A percentile compares a stretch with the other conserved stretches of the same genome.
phyloP scores from a whole-genome alignment of 208 protist species.

The Lotmaria passim region DNA sequence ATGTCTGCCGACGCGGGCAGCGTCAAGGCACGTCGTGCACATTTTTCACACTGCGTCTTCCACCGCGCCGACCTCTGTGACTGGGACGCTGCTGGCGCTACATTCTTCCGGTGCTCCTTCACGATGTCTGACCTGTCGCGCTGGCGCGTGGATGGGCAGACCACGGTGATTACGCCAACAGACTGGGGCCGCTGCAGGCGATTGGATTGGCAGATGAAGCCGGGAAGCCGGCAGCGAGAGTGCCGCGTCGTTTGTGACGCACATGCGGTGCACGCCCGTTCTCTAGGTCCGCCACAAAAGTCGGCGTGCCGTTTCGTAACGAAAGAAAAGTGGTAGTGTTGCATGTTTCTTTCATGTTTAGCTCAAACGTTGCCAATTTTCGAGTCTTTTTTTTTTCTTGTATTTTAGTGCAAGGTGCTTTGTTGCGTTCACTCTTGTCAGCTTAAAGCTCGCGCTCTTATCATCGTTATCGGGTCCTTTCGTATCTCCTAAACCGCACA shows the following conservation, averaged over 20 bases:
- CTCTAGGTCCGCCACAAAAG: conserved; percentile 19
- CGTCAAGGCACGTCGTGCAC: conserved; percentile 40
- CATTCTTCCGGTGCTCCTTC: conserved; percentile 82
- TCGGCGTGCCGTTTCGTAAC: conserved; percentile 14
- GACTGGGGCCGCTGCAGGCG: conserved; percentile 71
- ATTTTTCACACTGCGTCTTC: conserved; percentile 84
- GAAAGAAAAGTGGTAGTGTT: neutral
- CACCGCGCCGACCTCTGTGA: conserved; percentile 51
- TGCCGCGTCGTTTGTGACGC: conserved; percentile 44
- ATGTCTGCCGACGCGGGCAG: conserved; percentile 43
- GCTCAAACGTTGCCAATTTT: too few relatives aligned
- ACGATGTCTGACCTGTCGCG: conserved; percentile 65
- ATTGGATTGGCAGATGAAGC: conserved; percentile 48
- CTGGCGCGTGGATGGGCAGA: conserved; percentile 79
- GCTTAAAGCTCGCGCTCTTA: too few relatives aligned
- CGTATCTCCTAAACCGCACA: too few relatives aligned
- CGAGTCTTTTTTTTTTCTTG: too few relatives aligned
- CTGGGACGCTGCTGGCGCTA: conserved; percentile 76
- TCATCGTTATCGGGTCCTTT: too few relatives aligned
- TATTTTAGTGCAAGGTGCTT: too few relatives aligned
- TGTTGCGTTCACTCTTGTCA: too few relatives aligned
- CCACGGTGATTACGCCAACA: conserved; percentile 60
- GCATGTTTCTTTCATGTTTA: neutral
- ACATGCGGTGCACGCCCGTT: conserved; percentile 8
- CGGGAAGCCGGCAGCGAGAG: conserved; percentile 30